Conservation (phyloP, 2,329 filamentous ascomycete species). For the Fusarium euwallaceae region DNA sequence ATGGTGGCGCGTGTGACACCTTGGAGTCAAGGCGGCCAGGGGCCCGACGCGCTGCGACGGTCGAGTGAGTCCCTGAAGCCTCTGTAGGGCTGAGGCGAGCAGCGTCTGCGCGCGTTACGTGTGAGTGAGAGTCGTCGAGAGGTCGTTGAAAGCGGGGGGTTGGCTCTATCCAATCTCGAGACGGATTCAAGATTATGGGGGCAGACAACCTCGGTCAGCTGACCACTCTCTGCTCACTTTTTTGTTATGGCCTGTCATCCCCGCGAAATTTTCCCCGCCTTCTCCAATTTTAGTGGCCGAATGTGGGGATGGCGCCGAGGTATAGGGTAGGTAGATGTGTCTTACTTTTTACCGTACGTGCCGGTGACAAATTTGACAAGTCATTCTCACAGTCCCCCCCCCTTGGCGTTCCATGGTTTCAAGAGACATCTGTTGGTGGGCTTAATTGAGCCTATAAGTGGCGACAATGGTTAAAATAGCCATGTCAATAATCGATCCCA, state of each 20-base stretch:
- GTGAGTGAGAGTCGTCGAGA: neutral
- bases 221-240: conserved; percentile 38
- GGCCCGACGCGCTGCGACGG: conserved; percentile 15
- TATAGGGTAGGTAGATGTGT: conserved; percentile 24
- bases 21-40: conserved; percentile 12
- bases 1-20: conserved; percentile 35
- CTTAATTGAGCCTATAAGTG: neutral
- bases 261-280: conserved; percentile 38
- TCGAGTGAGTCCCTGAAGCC: neutral
- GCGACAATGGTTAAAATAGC: neutral
- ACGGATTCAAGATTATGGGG: conserved; percentile 39
- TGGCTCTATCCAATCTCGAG: conserved; percentile 15
- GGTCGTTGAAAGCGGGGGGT: conserved; percentile 10
- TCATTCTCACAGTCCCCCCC: neutral
- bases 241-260: conserved; percentile 19
- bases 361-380: neutral
- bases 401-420: neutral
- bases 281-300: conserved; percentile 21
- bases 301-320: conserved; percentile 25
- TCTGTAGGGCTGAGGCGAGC: neutral
- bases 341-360: neutral
- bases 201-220: conserved; percentile 34
- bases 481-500: neutral
- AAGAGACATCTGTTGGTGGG: neutral
- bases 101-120: conserved; percentile 5